A percentile compares a stretch with the other conserved stretches of the same genome.
phyloP scores from a whole-genome alignment of 2,329 filamentous ascomycete species.

The Emergomyces orientalis region DNA sequence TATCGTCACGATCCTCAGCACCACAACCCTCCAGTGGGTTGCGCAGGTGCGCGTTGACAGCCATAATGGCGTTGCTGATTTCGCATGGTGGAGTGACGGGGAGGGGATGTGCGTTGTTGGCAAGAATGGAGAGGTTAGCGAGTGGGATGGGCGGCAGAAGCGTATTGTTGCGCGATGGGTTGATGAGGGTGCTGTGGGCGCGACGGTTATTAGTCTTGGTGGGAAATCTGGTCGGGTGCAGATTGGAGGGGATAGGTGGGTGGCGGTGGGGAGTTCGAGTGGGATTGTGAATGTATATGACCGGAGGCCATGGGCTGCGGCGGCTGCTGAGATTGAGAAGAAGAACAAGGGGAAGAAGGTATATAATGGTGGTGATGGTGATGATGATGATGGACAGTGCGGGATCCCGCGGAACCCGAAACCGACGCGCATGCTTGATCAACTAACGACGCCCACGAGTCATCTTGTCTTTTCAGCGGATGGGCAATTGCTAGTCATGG shows the following conservation, averaged over 20 bases:
- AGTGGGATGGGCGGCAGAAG: constrained; percentile 64
- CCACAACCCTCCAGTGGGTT: constrained; percentile 76
- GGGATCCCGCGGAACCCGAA: constrained; percentile 58
- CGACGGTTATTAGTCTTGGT: constrained; percentile 72
- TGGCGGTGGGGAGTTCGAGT: constrained; percentile 74
- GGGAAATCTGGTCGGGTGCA: constrained; percentile 31
- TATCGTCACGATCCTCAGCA: constrained; percentile 74
- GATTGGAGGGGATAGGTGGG: constrained; percentile 72
- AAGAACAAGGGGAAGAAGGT: constrained; percentile 22
- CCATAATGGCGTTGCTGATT: constrained; percentile 75
- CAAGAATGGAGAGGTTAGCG: constrained; percentile 79
- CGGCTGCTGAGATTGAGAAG: constrained; percentile 27
- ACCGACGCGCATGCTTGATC: constrained; percentile 66
- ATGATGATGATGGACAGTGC: constrained; percentile 24
- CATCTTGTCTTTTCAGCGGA: constrained; percentile 75
- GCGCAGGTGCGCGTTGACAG: constrained; percentile 73
- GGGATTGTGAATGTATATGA: constrained; percentile 95
- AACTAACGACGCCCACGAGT: constrained; percentile 78
- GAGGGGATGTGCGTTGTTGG: constrained; percentile 73
- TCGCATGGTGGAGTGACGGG: constrained; percentile 84
- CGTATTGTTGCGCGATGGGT: constrained; percentile 73
- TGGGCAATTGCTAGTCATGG: constrained; percentile 80
- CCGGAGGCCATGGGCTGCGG: constrained; percentile 52
- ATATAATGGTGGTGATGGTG: constrained; percentile 9
- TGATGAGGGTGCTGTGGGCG: constrained; percentile 81